Conservation (phyloP, 2,329 filamentous ascomycete genomes). For the Talaromyces marneffei region DNA sequence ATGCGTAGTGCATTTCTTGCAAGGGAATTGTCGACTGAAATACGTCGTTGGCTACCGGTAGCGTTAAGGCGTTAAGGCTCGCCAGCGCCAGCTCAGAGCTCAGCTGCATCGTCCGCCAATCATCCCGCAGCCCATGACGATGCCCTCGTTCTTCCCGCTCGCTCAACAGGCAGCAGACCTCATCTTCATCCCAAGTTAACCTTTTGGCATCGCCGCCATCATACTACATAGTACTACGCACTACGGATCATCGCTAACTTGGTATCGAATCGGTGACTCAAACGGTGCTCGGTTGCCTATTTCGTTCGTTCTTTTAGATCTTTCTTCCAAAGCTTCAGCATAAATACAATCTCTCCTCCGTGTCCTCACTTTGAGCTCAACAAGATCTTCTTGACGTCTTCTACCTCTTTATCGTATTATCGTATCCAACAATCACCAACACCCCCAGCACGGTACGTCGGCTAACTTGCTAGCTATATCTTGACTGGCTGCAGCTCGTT, state of each 20-base stretch:
- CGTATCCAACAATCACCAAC: background rate
- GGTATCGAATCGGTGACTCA: background rate
- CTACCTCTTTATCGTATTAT: background rate
- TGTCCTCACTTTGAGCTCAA: background rate
- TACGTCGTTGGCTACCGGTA: background rate
- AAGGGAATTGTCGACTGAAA: background rate
- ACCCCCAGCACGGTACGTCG: background rate
- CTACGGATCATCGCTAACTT: background rate
- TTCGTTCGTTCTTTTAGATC: background rate
- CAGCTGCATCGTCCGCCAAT: slow-evolving; percentile 1
- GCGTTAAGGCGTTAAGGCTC: background rate
- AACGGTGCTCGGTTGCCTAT: background rate
- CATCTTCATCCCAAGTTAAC: background rate
- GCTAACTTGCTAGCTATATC: slow-evolving; percentile 6
- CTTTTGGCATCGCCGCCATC: background rate
- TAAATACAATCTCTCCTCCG: background rate
- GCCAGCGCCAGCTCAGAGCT: slow-evolving; percentile 1
- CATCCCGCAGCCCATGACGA: background rate
- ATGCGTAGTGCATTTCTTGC: background rate
- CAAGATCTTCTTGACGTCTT: background rate
- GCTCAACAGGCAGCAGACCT: slow-evolving; percentile 6
- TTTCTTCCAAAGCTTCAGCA: background rate
- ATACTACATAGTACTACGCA: background rate
- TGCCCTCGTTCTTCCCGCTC: background rate
- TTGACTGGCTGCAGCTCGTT: slow-evolving; percentile 11